phyloP scores from a whole-genome alignment of 208 protist genomes.

The Cochliopodium minus region DNA sequence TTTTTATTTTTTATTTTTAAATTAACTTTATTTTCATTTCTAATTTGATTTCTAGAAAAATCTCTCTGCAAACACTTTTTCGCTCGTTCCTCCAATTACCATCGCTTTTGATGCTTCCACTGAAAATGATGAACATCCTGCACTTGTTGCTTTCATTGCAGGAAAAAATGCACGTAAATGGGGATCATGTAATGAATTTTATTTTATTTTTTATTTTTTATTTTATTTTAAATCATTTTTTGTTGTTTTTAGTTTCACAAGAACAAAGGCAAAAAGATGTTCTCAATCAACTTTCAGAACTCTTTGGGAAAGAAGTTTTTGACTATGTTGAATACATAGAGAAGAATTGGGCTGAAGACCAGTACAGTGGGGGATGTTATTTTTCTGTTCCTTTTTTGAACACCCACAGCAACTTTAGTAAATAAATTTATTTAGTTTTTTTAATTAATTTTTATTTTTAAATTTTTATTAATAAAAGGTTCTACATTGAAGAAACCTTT shows the following conservation, averaged over 20 bases:
- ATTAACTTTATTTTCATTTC: not conserved
- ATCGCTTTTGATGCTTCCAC: not conserved
- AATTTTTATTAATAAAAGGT: no score
- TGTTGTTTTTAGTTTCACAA: no score
- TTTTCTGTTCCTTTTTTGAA: not conserved
- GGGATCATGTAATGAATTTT: no score
- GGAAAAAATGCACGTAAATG: not conserved
- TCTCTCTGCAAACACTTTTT: not conserved
- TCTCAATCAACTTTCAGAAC: not conserved
- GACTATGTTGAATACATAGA: conserved; percentile 6
- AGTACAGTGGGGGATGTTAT: conserved; percentile 5
- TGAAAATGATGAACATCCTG: not conserved
- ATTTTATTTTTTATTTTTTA: no score
- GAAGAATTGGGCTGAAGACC: conserved; percentile 1
- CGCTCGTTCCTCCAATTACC: not conserved
- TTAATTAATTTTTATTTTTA: no score
- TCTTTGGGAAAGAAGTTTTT: not conserved
- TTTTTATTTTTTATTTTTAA: no score
- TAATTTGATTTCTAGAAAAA: not conserved
- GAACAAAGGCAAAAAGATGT: not conserved
- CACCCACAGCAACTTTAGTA: not conserved
- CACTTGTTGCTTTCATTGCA: conserved; percentile 4
- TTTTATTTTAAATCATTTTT: no score
- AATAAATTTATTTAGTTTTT: no score
- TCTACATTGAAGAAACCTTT: not conserved